Evolutionary conservation across 257 asterid genomes (phyloP).

Genomic region (Linderniella brevidens): DNA sequence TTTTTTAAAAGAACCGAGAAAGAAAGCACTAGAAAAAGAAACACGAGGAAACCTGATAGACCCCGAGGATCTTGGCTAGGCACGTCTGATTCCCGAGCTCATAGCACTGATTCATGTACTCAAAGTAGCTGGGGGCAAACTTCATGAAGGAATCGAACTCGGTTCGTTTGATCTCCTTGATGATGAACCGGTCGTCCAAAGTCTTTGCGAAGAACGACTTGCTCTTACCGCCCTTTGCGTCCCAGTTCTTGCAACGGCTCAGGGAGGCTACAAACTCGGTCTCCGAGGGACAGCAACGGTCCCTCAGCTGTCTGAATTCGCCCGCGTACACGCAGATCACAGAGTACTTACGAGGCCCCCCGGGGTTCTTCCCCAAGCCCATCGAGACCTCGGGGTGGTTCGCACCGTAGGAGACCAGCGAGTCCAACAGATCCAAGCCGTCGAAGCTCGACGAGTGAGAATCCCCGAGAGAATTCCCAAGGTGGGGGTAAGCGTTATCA

Average conservation of each 20-base stretch:
- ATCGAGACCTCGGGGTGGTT: slow-evolving; percentile 65
- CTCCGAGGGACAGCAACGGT: slow-evolving; percentile 74
- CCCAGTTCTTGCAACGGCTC: slow-evolving; percentile 83
- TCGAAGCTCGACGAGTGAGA: slow-evolving; percentile 51
- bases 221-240: slow-evolving; percentile 95
- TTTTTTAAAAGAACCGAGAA: no score
- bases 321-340: slow-evolving; percentile 54
- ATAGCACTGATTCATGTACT: slow-evolving; percentile 68
- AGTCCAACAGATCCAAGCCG: slow-evolving; percentile 49
- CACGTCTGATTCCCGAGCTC: slow-evolving; percentile 75
- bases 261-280: slow-evolving; percentile 65
- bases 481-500: slow-evolving; percentile 28
- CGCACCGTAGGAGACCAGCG: slow-evolving; percentile 44
- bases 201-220: slow-evolving; percentile 86
- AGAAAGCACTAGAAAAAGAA: background rate
- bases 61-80: slow-evolving; percentile 87
- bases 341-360: slow-evolving; percentile 63
- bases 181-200: slow-evolving; percentile 71
- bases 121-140: slow-evolving; percentile 62
- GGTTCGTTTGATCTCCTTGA: slow-evolving; percentile 69
- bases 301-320: slow-evolving; percentile 51
- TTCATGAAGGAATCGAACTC: slow-evolving; percentile 76
- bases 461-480: slow-evolving; percentile 26
- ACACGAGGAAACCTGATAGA: slow-evolving; percentile 61
- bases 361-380: slow-evolving; percentile 58